Evolutionary conservation across 495 filamentous ascomycete genomes (phyloP).

Genomic region (Penicillium macrosclerotiorum): DNA sequence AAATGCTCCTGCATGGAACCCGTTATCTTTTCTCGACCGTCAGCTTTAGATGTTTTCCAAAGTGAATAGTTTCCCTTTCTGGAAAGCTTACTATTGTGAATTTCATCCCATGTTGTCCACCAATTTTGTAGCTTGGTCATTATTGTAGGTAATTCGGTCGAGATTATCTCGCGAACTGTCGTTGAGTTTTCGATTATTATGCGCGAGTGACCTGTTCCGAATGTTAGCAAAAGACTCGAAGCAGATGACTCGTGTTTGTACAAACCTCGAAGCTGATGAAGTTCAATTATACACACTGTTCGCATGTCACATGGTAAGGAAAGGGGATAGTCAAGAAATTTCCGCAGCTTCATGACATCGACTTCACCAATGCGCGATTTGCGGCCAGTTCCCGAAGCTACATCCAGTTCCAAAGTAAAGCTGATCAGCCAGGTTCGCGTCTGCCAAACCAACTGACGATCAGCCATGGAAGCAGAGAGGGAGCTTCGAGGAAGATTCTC

Average conservation of each 20-base stretch:
- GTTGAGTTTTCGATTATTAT: conserved; percentile 32
- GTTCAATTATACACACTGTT: conserved; percentile 41
- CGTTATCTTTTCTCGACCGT: conserved; percentile 27
- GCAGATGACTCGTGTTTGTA: not conserved
- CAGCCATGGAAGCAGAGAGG: conserved; percentile 39
- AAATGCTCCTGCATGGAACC: conserved; percentile 41
- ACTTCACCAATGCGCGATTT: conserved; percentile 44
- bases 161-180: conserved; percentile 30
- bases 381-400: conserved; percentile 42
- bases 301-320: conserved; percentile 44
- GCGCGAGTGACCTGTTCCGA: conserved; percentile 25
- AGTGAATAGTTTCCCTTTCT: not conserved
- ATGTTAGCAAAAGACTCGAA: not conserved
- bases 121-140: conserved; percentile 38
- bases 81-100: conserved; percentile 35
- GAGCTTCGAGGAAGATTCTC: conserved; percentile 37
- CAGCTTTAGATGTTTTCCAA: not conserved
- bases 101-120: conserved; percentile 45
- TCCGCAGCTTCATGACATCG: conserved; percentile 36
- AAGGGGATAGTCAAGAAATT: conserved; percentile 42
- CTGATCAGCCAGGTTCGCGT: conserved; percentile 43
- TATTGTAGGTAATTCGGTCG: conserved; percentile 32
- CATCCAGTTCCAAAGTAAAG: conserved; percentile 42
- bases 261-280: conserved; percentile 41
- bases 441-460: conserved; percentile 43